phyloP scores from a whole-genome alignment of 139 green algal genomes.

The Chlamydomonas incerta region DNA sequence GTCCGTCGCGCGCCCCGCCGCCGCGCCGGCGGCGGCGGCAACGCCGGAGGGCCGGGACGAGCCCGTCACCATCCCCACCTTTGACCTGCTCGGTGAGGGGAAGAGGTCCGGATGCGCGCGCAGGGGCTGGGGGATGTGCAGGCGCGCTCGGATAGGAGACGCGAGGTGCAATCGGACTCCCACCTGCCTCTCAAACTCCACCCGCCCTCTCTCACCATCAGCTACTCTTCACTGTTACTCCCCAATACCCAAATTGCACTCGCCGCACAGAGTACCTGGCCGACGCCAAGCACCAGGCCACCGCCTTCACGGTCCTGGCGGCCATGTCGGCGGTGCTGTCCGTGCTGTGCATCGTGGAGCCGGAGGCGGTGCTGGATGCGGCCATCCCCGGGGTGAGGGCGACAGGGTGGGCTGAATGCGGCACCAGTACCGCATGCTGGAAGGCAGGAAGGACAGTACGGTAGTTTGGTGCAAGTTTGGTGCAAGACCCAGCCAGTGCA shows the following conservation, averaged over 20 bases:
- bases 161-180: too few species aligned
- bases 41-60: not conserved
- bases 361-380: slow-evolving; percentile 13
- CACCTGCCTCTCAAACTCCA: too few species aligned
- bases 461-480: too few species aligned
- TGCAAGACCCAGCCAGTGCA: too few species aligned
- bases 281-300: not conserved
- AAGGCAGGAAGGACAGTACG: not conserved
- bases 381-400: slow-evolving; percentile 10
- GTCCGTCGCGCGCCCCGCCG: not conserved
- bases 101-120: not conserved
- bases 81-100: slow-evolving; percentile 1
- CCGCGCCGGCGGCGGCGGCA: not conserved
- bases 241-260: too few species aligned
- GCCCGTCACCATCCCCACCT: slow-evolving; percentile 5
- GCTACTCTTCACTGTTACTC: too few species aligned
- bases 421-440: too few species aligned
- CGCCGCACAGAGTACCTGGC: not conserved
- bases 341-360: slow-evolving; percentile 23
- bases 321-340: slow-evolving; percentile 1
- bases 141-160: too few species aligned
- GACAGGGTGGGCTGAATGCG: not conserved
- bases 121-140: not conserved
- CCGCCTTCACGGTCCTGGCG: slow-evolving; percentile 2
- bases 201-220: too few species aligned